Evolutionary conservation across 2,329 filamentous ascomycete genomes (phyloP), one percentile per base, ranked within the genome.

Genomic region (Colletotrichum caudatum): DNA sequence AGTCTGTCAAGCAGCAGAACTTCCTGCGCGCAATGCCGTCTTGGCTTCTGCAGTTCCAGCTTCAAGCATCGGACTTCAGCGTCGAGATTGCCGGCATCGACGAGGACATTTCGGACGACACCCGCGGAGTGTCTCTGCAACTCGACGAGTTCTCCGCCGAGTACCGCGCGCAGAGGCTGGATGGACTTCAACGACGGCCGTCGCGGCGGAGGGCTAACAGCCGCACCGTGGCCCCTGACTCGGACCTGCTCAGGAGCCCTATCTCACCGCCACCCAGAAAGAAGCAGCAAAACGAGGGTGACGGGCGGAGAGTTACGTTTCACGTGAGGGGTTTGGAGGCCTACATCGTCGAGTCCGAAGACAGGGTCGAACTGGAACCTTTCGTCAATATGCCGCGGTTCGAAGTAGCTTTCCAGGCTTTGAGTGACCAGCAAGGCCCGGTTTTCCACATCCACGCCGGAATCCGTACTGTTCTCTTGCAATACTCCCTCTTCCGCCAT

Each of bases 401-500:
- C 75, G 96, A 99, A 78, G 85, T 98, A 37, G 92, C 93, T 1
- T 88, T 98, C 67, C 94, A 92, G 37, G 97, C 96, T 0, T 87
- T 91, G 5, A 97, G 93, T 74, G 96, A 99, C 80, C 89, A 89
- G 39, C 93, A 97, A 77, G 95, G 95, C 0, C 93, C 94, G 0
- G 87, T 97, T 7, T 93, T 98, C 77, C 94, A 98, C 78, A 82
- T 98, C 54, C 94, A 97, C 75, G 93, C 94, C 0, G 89, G 93
- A 64, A 88, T 96, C 26, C 92, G 92, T 75, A 94, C 93, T 7
- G 82, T 99, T 2, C 90, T 93, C 72, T 78, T 97, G 9, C 92
- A 97, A 62, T 98, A 98, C 78, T 99, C 97, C 0, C 87, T 99
- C 0, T 97, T 97, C 80, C 92, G 95, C 4, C 95, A 97, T 78